These are phyloP conservation scores for Pseudozyma flocculosa DNA, from an alignment of 1,284 basidiomycete species.

Conservation along the genomic window DNA sequence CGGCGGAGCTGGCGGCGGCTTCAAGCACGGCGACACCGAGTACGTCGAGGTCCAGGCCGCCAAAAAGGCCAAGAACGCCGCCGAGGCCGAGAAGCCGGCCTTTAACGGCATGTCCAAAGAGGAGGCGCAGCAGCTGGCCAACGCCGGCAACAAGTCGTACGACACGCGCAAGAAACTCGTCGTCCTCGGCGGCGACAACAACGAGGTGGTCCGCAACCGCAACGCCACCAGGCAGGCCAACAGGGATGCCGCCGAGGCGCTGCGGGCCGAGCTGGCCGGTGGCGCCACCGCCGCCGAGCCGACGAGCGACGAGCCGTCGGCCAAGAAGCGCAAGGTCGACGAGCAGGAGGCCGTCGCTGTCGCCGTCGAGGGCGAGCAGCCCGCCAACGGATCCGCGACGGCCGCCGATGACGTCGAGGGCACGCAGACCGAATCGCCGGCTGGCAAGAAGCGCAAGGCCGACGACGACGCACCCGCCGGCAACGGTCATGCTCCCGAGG, in stretches of 20 bases:
- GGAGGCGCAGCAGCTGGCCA: slow-evolving; percentile 47
- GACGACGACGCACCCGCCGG: slow-evolving; percentile 57
- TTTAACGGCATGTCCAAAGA: slow-evolving; percentile 28
- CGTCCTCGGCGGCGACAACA: slow-evolving; percentile 45
- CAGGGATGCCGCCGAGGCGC: slow-evolving; percentile 86
- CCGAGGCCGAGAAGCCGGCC: slow-evolving; percentile 31
- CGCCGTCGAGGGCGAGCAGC: not conserved
- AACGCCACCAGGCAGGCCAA: slow-evolving; percentile 74
- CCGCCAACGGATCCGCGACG: too few species aligned
- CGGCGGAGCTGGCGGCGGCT: slow-evolving; percentile 2
- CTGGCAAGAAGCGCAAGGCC: slow-evolving; percentile 69
- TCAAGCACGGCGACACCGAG: slow-evolving; percentile 33
- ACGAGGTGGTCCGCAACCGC: slow-evolving; percentile 44
- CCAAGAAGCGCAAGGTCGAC: slow-evolving; percentile 26
- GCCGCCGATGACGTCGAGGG: slow-evolving; percentile 11
- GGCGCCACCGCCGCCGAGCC: not conserved
- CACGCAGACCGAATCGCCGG: slow-evolving; percentile 17
- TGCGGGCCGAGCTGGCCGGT: slow-evolving; percentile 85
- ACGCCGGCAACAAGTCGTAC: slow-evolving; percentile 30
- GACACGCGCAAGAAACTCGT: slow-evolving; percentile 33
- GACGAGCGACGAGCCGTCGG: slow-evolving; percentile 43
- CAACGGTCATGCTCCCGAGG: slow-evolving; percentile 4
- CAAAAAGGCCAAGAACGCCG: slow-evolving; percentile 15
- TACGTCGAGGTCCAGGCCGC: slow-evolving; percentile 25
- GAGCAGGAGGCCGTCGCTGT: slow-evolving; percentile 9